A percentile compares a stretch with the other conserved stretches of the same genome.
phyloP scores from a whole-genome alignment of 371 early-diverging fungal genomes.

The Dichotomocladium elegans region DNA sequence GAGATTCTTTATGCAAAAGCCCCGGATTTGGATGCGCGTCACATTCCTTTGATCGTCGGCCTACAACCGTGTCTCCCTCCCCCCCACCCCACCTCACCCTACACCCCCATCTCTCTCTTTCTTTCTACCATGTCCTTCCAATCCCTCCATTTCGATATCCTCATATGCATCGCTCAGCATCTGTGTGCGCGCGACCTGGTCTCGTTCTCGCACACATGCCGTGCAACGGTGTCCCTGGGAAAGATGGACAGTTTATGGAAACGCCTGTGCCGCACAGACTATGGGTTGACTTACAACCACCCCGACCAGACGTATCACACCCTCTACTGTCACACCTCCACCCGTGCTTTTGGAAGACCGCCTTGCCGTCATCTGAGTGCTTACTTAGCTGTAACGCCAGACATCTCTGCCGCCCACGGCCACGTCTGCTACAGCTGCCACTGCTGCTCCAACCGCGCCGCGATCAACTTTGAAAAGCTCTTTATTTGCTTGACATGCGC shows the following conservation, averaged over 20 bases:
- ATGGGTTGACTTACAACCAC: constrained; percentile 19
- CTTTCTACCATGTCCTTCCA: not conserved
- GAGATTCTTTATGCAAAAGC: no score
- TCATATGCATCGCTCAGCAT: constrained; percentile 9
- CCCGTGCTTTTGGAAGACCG: constrained; percentile 4
- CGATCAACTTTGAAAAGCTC: constrained; percentile 8
- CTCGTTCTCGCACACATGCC: constrained; percentile 3
- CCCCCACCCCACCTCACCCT: no score
- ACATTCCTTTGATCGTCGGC: no score
- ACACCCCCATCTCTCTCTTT: not conserved
- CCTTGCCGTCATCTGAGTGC: constrained; percentile 22
- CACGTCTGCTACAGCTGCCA: not conserved
- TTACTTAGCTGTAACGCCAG: no score
- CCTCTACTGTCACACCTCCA: constrained; percentile 10
- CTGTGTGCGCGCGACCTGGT: constrained; percentile 4
- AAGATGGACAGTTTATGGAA: constrained; percentile 23
- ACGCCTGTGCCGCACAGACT: constrained; percentile 12
- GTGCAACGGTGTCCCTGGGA: constrained; percentile 1
- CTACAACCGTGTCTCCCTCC: no score
- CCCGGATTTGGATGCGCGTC: no score
- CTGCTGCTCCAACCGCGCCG: no score
- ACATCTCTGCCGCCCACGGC: not conserved
- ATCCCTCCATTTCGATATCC: constrained; percentile 6
- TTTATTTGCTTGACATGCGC: constrained; percentile 19
- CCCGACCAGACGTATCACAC: constrained; percentile 21